Evolutionary conservation across 768 basidiomycete species (phyloP), one percentile per base, ranked within the genome.

Genomic region (Suillus cothurnatus): DNA sequence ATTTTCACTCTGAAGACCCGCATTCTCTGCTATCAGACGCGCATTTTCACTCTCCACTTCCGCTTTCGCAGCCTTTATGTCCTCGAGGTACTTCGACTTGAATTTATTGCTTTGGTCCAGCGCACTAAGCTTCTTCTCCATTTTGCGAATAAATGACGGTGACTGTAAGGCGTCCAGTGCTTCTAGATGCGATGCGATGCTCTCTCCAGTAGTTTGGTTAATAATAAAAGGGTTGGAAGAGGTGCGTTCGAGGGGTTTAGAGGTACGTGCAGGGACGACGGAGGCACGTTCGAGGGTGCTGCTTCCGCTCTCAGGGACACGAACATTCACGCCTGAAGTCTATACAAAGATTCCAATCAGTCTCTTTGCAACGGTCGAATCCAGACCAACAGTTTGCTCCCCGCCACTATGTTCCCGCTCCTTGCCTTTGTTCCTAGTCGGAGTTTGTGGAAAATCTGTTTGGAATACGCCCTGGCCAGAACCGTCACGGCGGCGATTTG

Each of bases 111-210:
- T 75, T 52, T 78, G 75, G 52, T 76, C 76, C 56, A 79, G 72
- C 26, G 81, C 80, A 11, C 68, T 68, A 12, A 73, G 66, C 62
- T 78, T 78, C 43, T 79, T 74, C 65, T 85, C 81, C 43, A 84
- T 74, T 61, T 74, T 77, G 39, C 65, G 65, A 49, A 84, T 72
- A 58, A 80, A 77, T 11, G 72, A 70, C 49, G 67, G 63, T 0
- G 77, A 45, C 17, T 52, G 60, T 36, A 72, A 60, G 19, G 71
- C 67, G 1, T 65, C 58, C 1, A 74, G n/a, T 1, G 59, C 28
- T 2, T 67, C 64, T 1, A 76, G 41, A 19, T 71, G 66, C 2
- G 12, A 59, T 12, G 58, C 26, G 14, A 59, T 59, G 19, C 19
- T 39, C 12, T 59, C 58, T 9, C 38, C 58, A 1, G 6, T 21